A percentile compares a stretch with the other conserved stretches of the same genome.
Conservation (phyloP, 495 filamentous ascomycete species). For the Penicillium diatomitis region DNA sequence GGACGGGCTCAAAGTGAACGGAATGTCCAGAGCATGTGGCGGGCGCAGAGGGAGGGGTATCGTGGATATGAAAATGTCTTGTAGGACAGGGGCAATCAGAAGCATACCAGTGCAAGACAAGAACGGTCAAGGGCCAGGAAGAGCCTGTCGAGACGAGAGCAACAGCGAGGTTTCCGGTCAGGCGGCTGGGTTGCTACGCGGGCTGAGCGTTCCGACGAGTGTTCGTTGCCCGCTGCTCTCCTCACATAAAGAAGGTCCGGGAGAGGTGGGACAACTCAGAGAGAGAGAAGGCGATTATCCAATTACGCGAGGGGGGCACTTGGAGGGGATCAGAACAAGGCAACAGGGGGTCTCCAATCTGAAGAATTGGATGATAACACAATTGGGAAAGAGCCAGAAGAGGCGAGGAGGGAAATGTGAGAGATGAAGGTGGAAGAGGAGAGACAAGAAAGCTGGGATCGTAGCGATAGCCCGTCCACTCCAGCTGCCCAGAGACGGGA, state of each 20-base stretch:
- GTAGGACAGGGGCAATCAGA: conserved; percentile 3
- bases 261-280: neutral
- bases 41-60: conserved; percentile 2
- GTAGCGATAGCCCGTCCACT: no score
- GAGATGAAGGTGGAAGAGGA: neutral
- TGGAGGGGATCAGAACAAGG: neutral
- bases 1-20: conserved; percentile 2
- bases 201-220: conserved; percentile 5
- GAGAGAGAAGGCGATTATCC: conserved; percentile 1
- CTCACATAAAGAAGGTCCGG: conserved; percentile 14
- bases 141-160: conserved; percentile 5
- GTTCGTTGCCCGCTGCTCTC: conserved; percentile 13
- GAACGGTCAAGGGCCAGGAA: conserved; percentile 7
- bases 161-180: conserved; percentile 10
- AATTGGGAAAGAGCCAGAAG: neutral
- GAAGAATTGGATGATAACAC: neutral
- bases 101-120: conserved; percentile 24
- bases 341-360: neutral
- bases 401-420: conserved; percentile 1
- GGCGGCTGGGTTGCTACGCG: conserved; percentile 10
- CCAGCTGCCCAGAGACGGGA: no score
- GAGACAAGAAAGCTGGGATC: no score
- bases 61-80: conserved; percentile 5
- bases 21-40: conserved; percentile 1
- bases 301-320: conserved; percentile 6